Evolutionary conservation across 441 rosid genomes (phyloP).

Genomic region (Gossypium davidsonii): DNA sequence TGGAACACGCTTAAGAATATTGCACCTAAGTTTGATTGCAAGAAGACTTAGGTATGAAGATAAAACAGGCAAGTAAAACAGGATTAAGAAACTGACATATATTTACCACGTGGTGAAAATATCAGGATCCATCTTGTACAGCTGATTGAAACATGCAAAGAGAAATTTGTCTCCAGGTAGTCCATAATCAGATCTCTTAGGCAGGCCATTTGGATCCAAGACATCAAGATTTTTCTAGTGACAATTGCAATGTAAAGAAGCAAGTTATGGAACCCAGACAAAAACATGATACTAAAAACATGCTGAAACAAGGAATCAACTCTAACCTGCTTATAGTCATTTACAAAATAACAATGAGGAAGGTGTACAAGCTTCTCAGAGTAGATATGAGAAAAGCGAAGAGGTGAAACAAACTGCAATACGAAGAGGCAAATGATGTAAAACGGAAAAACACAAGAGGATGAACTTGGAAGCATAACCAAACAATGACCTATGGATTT

Average conservation of each 20-base stretch:
- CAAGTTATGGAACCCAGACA: slow-evolving; percentile 8
- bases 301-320: not conserved
- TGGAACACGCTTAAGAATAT: slow-evolving; percentile 91
- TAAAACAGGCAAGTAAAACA: not conserved
- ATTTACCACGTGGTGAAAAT: slow-evolving; percentile 75
- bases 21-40: slow-evolving; percentile 54
- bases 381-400: slow-evolving; percentile 60
- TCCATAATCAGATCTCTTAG: slow-evolving; percentile 82
- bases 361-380: slow-evolving; percentile 96
- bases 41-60: not conserved
- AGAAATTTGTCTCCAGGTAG: slow-evolving; percentile 92
- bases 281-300: not conserved
- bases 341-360: slow-evolving; percentile 97
- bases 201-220: slow-evolving; percentile 66
- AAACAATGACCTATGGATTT: not conserved
- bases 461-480: not conserved
- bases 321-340: slow-evolving; percentile 91
- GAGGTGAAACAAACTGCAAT: slow-evolving; percentile 86
- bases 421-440: slow-evolving; percentile 12
- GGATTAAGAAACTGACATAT: not conserved
- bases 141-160: slow-evolving; percentile 97
- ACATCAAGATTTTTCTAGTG: slow-evolving; percentile 82
- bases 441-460: not conserved
- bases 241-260: slow-evolving; percentile 18
- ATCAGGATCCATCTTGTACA: slow-evolving; percentile 99